Evolutionary conservation across 371 early-diverging fungal genomes (phyloP).

Genomic region (Phascolomyces articulosus): DNA sequence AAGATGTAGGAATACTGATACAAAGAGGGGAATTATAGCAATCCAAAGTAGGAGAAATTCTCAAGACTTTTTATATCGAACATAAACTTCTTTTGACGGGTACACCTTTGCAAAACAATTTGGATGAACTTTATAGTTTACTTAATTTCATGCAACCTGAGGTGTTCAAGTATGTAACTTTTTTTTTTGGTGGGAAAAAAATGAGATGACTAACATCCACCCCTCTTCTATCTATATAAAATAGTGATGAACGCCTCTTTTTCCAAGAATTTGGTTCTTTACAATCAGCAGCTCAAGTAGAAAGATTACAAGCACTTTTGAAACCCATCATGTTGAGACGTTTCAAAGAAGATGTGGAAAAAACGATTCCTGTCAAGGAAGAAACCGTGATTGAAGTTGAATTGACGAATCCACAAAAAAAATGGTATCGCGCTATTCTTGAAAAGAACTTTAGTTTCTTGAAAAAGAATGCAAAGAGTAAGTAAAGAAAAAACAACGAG

Average conservation of each 20-base stretch:
- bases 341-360: conserved; percentile 89
- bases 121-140: conserved; percentile 92
- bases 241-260: conserved; percentile 69
- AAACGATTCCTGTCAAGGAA: conserved; percentile 83
- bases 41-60: conserved; percentile 52
- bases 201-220: background rate
- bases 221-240: conserved; percentile 23
- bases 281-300: conserved; percentile 80
- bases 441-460: conserved; percentile 88
- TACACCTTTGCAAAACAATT: conserved; percentile 92
- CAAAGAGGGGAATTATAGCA: conserved; percentile 11
- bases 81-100: conserved; percentile 53
- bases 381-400: conserved; percentile 92
- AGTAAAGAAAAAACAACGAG: conserved; percentile 10
- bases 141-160: conserved; percentile 92
- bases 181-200: no score
- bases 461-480: conserved; percentile 64
- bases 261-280: conserved; percentile 79
- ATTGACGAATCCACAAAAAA: conserved; percentile 83
- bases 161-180: conserved; percentile 36
- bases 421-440: conserved; percentile 89
- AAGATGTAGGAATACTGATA: background rate
- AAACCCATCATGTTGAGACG: conserved; percentile 80
- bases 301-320: conserved; percentile 64
- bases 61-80: conserved; percentile 46